A percentile compares a stretch with the other conserved stretches of the same genome.
Conservation (phyloP, 2,329 filamentous ascomycete genomes). For the Alternaria arborescens region DNA sequence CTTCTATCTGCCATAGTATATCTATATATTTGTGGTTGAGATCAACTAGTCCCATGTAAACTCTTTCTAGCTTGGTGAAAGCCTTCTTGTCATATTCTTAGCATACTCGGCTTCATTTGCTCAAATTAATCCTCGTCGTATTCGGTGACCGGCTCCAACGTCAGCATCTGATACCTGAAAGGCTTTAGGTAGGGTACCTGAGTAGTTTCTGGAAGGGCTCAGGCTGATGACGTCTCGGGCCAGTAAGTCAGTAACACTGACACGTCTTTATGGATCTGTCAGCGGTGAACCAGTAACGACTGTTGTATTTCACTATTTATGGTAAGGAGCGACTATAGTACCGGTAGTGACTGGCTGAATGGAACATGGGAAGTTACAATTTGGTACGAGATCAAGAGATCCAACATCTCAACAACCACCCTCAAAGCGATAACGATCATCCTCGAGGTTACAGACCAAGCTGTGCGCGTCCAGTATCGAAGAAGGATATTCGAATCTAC, state of each 20-base stretch:
- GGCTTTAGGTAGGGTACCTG: background rate
- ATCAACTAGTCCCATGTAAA: background rate
- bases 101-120: background rate
- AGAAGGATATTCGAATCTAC: too few relatives aligned
- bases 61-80: background rate
- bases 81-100: background rate
- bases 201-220: background rate
- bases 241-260: background rate
- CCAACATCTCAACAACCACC: background rate
- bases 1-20: background rate
- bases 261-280: background rate
- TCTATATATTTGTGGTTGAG: fast-evolving
- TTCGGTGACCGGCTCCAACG: background rate
- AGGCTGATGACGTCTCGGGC: background rate
- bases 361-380: background rate
- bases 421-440: background rate
- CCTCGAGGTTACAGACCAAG: background rate
- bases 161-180: background rate
- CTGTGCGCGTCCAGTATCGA: background rate
- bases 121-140: background rate
- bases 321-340: background rate
- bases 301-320: background rate
- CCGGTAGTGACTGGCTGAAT: background rate
- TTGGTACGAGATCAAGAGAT: background rate
- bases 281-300: background rate